Evolutionary conservation across 768 basidiomycete species (phyloP).

Genomic region (Ephemerocybe angulata): DNA sequence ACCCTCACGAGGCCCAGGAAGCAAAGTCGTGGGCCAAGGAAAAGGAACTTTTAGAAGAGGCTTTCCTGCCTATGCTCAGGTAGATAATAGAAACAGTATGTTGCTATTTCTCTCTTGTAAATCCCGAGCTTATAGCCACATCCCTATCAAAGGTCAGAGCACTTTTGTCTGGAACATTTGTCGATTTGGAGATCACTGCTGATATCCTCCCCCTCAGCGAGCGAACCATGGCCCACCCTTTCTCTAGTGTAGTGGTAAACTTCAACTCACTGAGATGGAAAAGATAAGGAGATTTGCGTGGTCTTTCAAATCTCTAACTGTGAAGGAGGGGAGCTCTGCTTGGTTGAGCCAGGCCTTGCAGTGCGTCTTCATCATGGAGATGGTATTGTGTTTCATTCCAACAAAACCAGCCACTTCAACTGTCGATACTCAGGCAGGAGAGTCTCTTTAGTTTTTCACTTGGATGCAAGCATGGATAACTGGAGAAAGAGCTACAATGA

Average conservation of each 20-base stretch:
- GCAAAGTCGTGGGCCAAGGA: not conserved
- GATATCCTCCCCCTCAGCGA: constrained; percentile 10
- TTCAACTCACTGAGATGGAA: constrained; percentile 8
- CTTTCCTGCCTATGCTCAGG: not conserved
- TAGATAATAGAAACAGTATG: not conserved
- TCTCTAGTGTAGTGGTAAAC: constrained; percentile 15
- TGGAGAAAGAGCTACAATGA: constrained; percentile 11
- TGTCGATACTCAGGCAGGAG: constrained; percentile 13
- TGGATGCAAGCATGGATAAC: constrained; percentile 7
- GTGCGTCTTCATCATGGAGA: constrained; percentile 15
- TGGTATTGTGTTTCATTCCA: constrained; percentile 13
- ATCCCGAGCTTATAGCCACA: not conserved
- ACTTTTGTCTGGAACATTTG: not conserved
- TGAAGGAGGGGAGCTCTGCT: constrained; percentile 15
- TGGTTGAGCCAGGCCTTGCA: constrained; percentile 17
- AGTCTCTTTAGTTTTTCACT: constrained; percentile 19
- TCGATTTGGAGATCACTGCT: not conserved
- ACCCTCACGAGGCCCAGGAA: not conserved
- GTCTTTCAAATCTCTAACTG: constrained; percentile 15
- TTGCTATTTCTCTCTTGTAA: too few species aligned
- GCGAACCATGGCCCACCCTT: constrained; percentile 10
- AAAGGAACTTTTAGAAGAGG: not conserved
- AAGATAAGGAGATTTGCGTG: constrained; percentile 18
- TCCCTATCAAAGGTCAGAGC: not conserved
- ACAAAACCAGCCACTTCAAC: constrained; percentile 19